Conservation (phyloP, 352 stramenopile genomes). For the Thalassiosira delicatula region DNA sequence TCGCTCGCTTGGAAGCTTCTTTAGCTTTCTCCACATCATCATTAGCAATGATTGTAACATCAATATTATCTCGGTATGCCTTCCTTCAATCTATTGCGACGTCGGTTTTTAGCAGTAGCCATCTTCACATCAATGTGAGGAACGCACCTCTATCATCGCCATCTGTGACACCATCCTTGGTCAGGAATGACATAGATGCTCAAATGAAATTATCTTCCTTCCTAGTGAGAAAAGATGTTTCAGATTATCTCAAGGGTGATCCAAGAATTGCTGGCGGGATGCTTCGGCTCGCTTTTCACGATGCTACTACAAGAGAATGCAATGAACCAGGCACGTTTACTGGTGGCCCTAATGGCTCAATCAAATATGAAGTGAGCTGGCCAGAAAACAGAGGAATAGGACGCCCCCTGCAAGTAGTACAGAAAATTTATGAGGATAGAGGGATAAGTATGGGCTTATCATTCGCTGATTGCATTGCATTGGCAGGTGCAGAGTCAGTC, state of each 20-base stretch:
- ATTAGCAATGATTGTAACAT: no score
- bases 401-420: constrained; percentile 58
- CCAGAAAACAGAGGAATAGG: constrained; percentile 68
- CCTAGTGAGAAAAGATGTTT: constrained; percentile 7
- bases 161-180: neutral
- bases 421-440: constrained; percentile 33
- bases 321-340: constrained; percentile 16
- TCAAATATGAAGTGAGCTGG: constrained; percentile 70
- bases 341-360: constrained; percentile 71
- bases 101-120: neutral
- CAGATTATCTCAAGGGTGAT: constrained; percentile 18
- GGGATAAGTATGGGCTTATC: constrained; percentile 41
- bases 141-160: constrained; percentile 13
- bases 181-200: neutral
- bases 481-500: constrained; percentile 61
- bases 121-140: constrained; percentile 4
- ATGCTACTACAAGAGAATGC: constrained; percentile 52
- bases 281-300: constrained; percentile 76
- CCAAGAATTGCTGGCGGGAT: constrained; percentile 55
- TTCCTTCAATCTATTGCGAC: no score
- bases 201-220: constrained; percentile 11
- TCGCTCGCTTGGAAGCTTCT: no score
- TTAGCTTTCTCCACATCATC: no score
- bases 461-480: constrained; percentile 70
- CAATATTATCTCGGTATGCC: no score